Conservation (phyloP, 2,329 filamentous ascomycete species). For the Aspergillus sp. region DNA sequence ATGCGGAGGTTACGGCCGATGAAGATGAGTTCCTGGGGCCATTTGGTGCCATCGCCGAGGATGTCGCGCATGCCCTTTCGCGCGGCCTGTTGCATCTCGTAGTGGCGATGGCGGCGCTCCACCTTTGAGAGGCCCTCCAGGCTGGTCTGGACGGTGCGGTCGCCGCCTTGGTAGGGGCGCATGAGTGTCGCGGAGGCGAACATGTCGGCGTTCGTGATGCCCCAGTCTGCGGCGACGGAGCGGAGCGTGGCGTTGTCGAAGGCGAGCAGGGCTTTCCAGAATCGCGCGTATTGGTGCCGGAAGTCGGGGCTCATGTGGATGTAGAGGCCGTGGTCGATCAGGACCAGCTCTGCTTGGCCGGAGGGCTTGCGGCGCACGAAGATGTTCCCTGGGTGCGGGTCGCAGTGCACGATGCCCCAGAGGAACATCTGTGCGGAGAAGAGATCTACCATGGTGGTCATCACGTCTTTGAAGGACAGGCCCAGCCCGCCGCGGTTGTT, state of each 20-base stretch:
- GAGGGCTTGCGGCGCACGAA: slow-evolving; percentile 83
- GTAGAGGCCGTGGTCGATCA: slow-evolving; percentile 97
- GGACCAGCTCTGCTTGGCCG: slow-evolving; percentile 83
- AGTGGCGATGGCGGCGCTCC: slow-evolving; percentile 61
- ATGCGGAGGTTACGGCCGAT: slow-evolving; percentile 90
- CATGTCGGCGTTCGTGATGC: slow-evolving; percentile 82
- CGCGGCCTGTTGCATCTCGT: slow-evolving; percentile 76
- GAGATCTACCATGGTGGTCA: slow-evolving; percentile 94
- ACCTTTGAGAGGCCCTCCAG: slow-evolving; percentile 53
- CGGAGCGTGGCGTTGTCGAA: slow-evolving; percentile 83
- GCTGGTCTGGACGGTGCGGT: slow-evolving; percentile 62
- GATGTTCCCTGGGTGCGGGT: slow-evolving; percentile 96
- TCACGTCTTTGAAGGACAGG: slow-evolving; percentile 77
- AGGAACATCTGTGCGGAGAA: slow-evolving; percentile 99
- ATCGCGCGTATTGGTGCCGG: slow-evolving; percentile 78
- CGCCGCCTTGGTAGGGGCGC: slow-evolving; percentile 85
- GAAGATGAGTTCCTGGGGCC: slow-evolving; percentile 88
- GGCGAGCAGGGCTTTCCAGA: slow-evolving; percentile 93
- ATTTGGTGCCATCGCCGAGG: slow-evolving; percentile 80
- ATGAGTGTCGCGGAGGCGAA: slow-evolving; percentile 90
- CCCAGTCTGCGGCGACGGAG: slow-evolving; percentile 76
- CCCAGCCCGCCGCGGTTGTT: slow-evolving; percentile 78
- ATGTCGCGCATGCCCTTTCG: slow-evolving; percentile 74
- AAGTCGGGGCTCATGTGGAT: slow-evolving; percentile 84
- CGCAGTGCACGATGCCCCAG: slow-evolving; percentile 93